phyloP scores from a whole-genome alignment of 306 rosid species.

The Boehmeria nivea region DNA sequence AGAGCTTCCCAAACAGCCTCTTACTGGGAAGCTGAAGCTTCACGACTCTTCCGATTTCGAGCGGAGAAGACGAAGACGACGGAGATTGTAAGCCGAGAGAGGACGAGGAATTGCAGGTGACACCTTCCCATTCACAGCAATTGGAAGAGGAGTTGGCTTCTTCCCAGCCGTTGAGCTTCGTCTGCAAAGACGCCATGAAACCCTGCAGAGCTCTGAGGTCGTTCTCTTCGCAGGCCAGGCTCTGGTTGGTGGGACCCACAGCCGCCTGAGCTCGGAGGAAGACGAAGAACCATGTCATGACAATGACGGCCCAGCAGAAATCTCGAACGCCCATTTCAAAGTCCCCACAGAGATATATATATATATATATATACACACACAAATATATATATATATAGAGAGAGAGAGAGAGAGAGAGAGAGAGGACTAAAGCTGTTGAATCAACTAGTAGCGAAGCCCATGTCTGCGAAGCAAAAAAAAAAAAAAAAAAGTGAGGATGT shows the following conservation, averaged over 20 bases:
- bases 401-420: too few species aligned
- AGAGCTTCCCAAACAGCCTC: slow-evolving; percentile 27
- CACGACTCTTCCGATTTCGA: slow-evolving; percentile 32
- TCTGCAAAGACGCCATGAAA: slow-evolving; percentile 16
- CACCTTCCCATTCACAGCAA: slow-evolving; percentile 41
- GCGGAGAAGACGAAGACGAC: too few species aligned
- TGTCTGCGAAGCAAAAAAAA: not conserved
- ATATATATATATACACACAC: too few species aligned
- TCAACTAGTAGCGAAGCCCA: not conserved
- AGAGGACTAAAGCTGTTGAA: too few species aligned
- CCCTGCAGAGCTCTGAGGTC: slow-evolving; percentile 24
- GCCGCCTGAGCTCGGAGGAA: slow-evolving; percentile 14
- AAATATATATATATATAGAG: too few species aligned
- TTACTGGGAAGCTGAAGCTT: slow-evolving; percentile 26
- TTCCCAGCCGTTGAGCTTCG: slow-evolving; percentile 17
- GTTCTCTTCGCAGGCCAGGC: slow-evolving; percentile 21
- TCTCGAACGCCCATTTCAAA: slow-evolving; percentile 21
- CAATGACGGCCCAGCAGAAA: slow-evolving; percentile 10
- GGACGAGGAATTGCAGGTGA: slow-evolving; percentile 28
- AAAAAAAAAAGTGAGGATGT: too few species aligned
- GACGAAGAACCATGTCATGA: slow-evolving; percentile 5
- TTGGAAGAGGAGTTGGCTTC: slow-evolving; percentile 14
- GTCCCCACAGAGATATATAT: too few species aligned
- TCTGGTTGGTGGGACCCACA: too few species aligned
- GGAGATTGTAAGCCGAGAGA: too few species aligned